A percentile compares a stretch with the other conserved stretches of the same genome.
Evolutionary conservation across 2,329 filamentous ascomycete species (phyloP).

Genomic region (Pseudogymnoascus sp.): DNA sequence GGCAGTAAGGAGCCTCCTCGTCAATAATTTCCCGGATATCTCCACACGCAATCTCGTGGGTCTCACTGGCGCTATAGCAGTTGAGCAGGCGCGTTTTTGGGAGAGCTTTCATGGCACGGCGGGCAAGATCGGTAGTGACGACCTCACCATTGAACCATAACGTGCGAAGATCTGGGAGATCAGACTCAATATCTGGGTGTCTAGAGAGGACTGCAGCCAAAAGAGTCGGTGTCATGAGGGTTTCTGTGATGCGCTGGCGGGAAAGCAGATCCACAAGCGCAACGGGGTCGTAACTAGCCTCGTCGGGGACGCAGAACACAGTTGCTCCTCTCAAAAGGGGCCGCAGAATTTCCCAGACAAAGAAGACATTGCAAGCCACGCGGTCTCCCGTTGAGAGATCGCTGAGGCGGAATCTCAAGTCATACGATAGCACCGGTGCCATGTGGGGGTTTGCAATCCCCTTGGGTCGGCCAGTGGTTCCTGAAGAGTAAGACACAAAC

Average conservation of each 20-base stretch:
- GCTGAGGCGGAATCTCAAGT: conserved; percentile 63
- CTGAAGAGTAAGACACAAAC: conserved; percentile 62
- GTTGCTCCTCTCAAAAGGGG: conserved; percentile 71
- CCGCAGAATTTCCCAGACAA: conserved; percentile 77
- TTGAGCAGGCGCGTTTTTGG: conserved; percentile 67
- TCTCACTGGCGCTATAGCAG: conserved; percentile 77
- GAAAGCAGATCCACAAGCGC: conserved; percentile 66
- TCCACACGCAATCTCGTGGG: conserved; percentile 53
- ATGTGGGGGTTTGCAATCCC: conserved; percentile 70
- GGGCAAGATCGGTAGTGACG: conserved; percentile 69
- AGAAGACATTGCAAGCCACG: conserved; percentile 84
- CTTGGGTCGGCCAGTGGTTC: conserved; percentile 47
- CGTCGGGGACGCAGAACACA: conserved; percentile 68
- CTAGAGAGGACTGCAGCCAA: conserved; percentile 67
- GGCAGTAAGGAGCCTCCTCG: conserved; percentile 60
- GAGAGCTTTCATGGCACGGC: conserved; percentile 52
- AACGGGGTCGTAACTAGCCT: conserved; percentile 70
- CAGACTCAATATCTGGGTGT: conserved; percentile 57
- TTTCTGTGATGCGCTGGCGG: conserved; percentile 64
- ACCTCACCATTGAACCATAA: conserved; percentile 81
- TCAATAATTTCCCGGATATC: conserved; percentile 65
- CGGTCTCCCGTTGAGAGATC: conserved; percentile 67
- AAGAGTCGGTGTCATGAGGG: conserved; percentile 76
- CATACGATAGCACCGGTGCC: conserved; percentile 67
- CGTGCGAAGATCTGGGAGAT: conserved; percentile 60